phyloP scores from a whole-genome alignment of 2,329 filamentous ascomycete genomes.

The Alternaria sp. region DNA sequence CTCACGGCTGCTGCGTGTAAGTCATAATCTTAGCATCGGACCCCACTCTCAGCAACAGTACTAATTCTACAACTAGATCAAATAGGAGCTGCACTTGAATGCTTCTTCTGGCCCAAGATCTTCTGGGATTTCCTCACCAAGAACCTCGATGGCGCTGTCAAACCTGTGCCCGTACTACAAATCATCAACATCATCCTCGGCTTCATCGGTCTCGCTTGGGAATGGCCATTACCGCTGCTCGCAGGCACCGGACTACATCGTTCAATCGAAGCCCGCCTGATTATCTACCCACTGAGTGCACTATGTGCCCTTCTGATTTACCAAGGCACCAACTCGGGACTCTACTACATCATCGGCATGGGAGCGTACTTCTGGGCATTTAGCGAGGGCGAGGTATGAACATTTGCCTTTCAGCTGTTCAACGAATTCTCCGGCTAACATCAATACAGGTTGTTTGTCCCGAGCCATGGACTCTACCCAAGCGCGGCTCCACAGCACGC shows the following conservation, averaged over 20 bases:
- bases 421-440: slow-evolving; percentile 20
- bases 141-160: slow-evolving; percentile 85
- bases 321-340: slow-evolving; percentile 87
- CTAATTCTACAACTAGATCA: slow-evolving; percentile 70
- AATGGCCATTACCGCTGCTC: slow-evolving; percentile 83
- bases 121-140: slow-evolving; percentile 98
- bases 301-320: slow-evolving; percentile 82
- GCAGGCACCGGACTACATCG: slow-evolving; percentile 83
- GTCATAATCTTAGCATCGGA: slow-evolving; percentile 32
- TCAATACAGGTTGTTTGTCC: slow-evolving; percentile 56
- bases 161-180: slow-evolving; percentile 87
- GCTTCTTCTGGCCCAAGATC: slow-evolving; percentile 98
- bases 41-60: not conserved
- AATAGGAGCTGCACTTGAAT: slow-evolving; percentile 81
- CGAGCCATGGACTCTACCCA: slow-evolving; percentile 61
- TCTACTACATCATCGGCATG: slow-evolving; percentile 91
- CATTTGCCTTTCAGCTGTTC: not conserved
- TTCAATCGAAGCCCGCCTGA: slow-evolving; percentile 85
- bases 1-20: slow-evolving; percentile 82
- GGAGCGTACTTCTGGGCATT: slow-evolving; percentile 96
- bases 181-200: slow-evolving; percentile 88
- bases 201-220: slow-evolving; percentile 80
- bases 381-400: slow-evolving; percentile 90
- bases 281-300: slow-evolving; percentile 81
- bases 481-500: slow-evolving; percentile 48